Percentiles rank a stretch among this genome's conserved stretches.
Conservation (phyloP, 2,329 filamentous ascomycete genomes). For the Cladosporium cucumerinum region DNA sequence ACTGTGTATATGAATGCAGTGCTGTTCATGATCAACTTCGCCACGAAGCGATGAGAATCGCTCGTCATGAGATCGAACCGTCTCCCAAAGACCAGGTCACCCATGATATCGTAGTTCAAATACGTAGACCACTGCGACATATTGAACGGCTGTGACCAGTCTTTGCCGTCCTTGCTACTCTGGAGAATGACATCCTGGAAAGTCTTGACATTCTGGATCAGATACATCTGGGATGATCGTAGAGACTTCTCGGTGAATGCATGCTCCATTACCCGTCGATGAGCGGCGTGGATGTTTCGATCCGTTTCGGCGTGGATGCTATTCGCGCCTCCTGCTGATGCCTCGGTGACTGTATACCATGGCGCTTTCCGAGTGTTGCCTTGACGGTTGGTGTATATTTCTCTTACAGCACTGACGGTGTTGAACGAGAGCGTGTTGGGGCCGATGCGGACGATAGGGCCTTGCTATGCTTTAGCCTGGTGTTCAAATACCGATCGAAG, state of each 20-base stretch:
- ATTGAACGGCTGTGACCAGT: constrained; percentile 25
- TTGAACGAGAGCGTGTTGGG: not conserved
- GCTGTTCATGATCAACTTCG: constrained; percentile 4
- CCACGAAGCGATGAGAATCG: not conserved
- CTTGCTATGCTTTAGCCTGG: not conserved
- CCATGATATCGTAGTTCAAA: constrained; percentile 52
- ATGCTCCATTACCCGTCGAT: constrained; percentile 45
- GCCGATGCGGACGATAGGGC: not conserved
- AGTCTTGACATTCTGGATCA: constrained; percentile 23
- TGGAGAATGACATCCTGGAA: not conserved
- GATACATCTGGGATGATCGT: constrained; percentile 28
- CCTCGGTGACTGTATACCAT: constrained; percentile 48
- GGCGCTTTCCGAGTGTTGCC: constrained; percentile 49
- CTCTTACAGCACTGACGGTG: constrained; percentile 17
- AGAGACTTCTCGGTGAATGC: constrained; percentile 47
- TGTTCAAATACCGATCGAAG: not conserved
- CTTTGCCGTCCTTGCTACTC: constrained; percentile 14
- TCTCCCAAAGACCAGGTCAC: constrained; percentile 44
- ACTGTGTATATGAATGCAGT: constrained; percentile 2
- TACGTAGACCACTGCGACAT: constrained; percentile 34
- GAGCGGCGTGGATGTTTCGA: constrained; percentile 45
- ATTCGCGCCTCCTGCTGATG: constrained; percentile 37
- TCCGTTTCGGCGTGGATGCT: constrained; percentile 47
- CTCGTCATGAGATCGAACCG: not conserved
- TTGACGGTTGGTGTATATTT: constrained; percentile 47